Evolutionary conservation across 352 stramenopile species (phyloP).

Genomic region (Globisporangium recalcitrans): DNA sequence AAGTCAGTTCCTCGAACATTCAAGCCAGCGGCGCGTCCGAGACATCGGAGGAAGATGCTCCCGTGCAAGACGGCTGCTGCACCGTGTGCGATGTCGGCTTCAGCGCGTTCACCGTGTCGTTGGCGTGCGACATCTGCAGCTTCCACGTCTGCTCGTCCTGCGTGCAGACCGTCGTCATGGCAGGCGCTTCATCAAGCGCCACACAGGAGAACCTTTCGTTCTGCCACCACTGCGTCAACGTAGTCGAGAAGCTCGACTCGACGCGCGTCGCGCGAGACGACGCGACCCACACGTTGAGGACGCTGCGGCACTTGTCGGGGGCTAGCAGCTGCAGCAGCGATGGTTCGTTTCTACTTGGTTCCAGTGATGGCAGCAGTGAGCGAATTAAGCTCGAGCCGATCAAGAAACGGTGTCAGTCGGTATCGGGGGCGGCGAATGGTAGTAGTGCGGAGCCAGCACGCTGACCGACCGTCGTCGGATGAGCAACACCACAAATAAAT

Average conservation of each 20-base stretch:
- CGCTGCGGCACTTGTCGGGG: slow-evolving; percentile 1
- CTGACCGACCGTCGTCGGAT: background rate
- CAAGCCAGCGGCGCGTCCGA: background rate
- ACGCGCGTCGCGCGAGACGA: slow-evolving; percentile 14
- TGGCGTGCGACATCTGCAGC: slow-evolving; percentile 11
- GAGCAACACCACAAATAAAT: background rate
- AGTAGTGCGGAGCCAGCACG: background rate
- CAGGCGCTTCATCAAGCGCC: background rate
- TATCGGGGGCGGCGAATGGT: background rate
- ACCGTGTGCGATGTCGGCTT: slow-evolving; percentile 11
- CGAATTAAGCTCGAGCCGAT: slow-evolving; percentile 21
- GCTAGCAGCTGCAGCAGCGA: background rate
- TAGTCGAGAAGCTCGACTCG: slow-evolving; percentile 12
- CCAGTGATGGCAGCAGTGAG: background rate
- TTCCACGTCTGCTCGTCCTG: slow-evolving; percentile 8
- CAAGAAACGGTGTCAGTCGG: slow-evolving; percentile 19
- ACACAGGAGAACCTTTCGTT: slow-evolving; percentile 1
- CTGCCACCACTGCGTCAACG: slow-evolving; percentile 16
- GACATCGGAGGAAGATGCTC: background rate
- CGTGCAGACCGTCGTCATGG: slow-evolving; percentile 7
- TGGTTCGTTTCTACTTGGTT: background rate
- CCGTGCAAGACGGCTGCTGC: background rate
- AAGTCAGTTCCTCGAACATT: background rate
- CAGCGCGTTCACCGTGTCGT: slow-evolving; percentile 6
- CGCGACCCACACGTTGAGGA: slow-evolving; percentile 9